Percentiles rank a stretch among this genome's conserved stretches.
Conservation (phyloP, 441 rosid genomes). For the Euphorbia corollata region DNA sequence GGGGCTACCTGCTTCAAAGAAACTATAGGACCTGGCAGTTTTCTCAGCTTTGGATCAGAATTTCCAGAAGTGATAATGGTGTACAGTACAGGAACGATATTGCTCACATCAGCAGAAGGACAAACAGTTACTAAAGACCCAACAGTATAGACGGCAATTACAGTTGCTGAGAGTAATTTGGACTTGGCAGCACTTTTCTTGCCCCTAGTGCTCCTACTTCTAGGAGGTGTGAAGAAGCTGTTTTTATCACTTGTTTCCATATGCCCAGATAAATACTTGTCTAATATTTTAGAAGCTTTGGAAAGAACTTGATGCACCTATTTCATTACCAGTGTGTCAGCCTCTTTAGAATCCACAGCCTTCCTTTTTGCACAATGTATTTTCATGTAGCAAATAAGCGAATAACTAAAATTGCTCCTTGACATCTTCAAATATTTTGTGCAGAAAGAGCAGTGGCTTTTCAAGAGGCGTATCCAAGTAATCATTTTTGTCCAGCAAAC, state of each 20-base stretch:
- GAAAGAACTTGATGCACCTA: conserved; percentile 65
- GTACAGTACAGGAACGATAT: conserved; percentile 57
- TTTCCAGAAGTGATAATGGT: conserved; percentile 72
- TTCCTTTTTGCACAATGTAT: conserved; percentile 71
- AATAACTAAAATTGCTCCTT: too few species aligned
- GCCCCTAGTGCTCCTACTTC: conserved; percentile 41
- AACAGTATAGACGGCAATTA: conserved; percentile 64
- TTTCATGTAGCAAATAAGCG: too few species aligned
- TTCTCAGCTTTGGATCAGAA: conserved; percentile 54
- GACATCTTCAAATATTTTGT: too few species aligned
- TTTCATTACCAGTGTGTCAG: conserved; percentile 56
- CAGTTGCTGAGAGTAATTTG: conserved; percentile 42
- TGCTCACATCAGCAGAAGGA: conserved; percentile 63
- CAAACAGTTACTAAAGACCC: conserved; percentile 67
- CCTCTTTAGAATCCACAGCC: conserved; percentile 50
- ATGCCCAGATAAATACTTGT: conserved; percentile 45
- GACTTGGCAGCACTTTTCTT: conserved; percentile 34
- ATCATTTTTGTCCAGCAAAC: conserved; percentile 53
- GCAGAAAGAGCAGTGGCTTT: too few species aligned
- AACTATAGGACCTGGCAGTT: conserved; percentile 45
- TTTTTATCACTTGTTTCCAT: conserved; percentile 32
- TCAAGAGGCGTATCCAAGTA: too few species aligned
- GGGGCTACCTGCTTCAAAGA: conserved; percentile 60
- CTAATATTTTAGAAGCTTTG: conserved; percentile 54
- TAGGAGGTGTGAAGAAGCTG: conserved; percentile 64